phyloP scores from a whole-genome alignment of 306 rosid species.

The Corylus avellana region DNA sequence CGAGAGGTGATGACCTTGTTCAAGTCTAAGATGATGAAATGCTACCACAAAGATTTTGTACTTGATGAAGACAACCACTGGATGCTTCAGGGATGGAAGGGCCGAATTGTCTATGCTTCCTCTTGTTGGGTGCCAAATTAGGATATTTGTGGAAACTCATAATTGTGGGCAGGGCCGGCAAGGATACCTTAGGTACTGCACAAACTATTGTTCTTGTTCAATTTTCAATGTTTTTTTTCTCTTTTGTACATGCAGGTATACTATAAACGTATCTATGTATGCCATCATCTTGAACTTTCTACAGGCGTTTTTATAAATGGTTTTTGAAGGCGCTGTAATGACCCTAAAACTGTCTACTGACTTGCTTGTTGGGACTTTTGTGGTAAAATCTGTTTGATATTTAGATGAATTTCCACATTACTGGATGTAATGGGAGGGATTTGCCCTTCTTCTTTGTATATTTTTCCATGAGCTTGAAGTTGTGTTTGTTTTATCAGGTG shows the following conservation, averaged over 20 bases:
- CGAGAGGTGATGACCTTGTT: slow-evolving; percentile 24
- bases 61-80: slow-evolving; percentile 50
- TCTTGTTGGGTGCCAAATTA: too few species aligned
- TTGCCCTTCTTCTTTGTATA: not conserved
- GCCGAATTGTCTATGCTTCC: slow-evolving; percentile 47
- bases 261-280: too few species aligned
- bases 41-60: slow-evolving; percentile 47
- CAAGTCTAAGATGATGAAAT: slow-evolving; percentile 32
- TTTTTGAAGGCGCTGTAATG: not conserved
- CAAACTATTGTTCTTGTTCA: too few species aligned
- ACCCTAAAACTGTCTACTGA: not conserved
- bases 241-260: too few species aligned
- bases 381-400: not conserved
- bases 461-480: not conserved
- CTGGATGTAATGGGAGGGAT: not conserved
- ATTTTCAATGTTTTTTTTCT: too few species aligned
- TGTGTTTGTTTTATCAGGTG: not conserved
- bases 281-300: not conserved
- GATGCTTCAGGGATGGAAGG: slow-evolving; percentile 80
- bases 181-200: too few species aligned
- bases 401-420: not conserved
- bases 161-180: too few species aligned
- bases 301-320: too few species aligned
- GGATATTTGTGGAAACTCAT: too few species aligned
- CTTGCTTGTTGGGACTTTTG: not conserved